A percentile compares a stretch with the other conserved stretches of the same genome.
phyloP scores from a whole-genome alignment of 495 filamentous ascomycete species.

The Thermochaetoides thermophila region DNA sequence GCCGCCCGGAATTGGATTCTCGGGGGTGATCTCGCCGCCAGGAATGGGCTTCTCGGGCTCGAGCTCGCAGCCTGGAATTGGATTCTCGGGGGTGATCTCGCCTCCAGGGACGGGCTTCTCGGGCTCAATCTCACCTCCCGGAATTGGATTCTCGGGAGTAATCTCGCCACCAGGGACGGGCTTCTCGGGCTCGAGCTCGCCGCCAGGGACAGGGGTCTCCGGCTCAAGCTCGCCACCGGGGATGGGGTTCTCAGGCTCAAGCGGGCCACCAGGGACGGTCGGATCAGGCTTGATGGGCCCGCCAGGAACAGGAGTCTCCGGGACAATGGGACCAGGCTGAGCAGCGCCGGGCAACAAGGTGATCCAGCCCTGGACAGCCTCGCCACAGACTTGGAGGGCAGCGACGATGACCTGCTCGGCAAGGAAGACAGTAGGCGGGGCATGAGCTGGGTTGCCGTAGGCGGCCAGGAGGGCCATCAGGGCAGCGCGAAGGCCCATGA shows the following conservation, averaged over 20 bases:
- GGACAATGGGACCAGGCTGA: slow-evolving; percentile 14
- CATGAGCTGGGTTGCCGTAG: slow-evolving; percentile 10
- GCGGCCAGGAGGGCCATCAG: slow-evolving; percentile 7
- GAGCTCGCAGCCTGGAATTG: slow-evolving; percentile 3
- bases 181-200: slow-evolving; percentile 1
- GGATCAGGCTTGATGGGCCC: slow-evolving; percentile 11
- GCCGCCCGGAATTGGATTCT: slow-evolving; percentile 7
- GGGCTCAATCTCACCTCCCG: neutral
- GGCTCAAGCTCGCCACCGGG: slow-evolving; percentile 13
- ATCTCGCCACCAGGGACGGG: neutral
- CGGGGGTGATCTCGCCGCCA: slow-evolving; percentile 3
- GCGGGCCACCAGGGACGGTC: slow-evolving; percentile 4
- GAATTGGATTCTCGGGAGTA: neutral
- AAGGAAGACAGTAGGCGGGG: slow-evolving; percentile 9
- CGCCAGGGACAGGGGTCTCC: slow-evolving; percentile 17
- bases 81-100: neutral
- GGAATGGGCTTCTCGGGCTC: no score
- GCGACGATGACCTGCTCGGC: slow-evolving; percentile 13
- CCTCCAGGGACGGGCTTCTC: neutral
- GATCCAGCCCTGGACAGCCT: slow-evolving; percentile 12
- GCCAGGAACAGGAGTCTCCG: slow-evolving; percentile 19
- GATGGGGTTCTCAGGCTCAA: slow-evolving; percentile 1
- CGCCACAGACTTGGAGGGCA: slow-evolving; percentile 13
- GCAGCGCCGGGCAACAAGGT: slow-evolving; percentile 15
- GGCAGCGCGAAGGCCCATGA: slow-evolving; percentile 9